Percentiles rank a stretch among this genome's conserved stretches.
Conservation (phyloP, 192 early-diverging fungal species). For the Entomortierella parvispora region DNA sequence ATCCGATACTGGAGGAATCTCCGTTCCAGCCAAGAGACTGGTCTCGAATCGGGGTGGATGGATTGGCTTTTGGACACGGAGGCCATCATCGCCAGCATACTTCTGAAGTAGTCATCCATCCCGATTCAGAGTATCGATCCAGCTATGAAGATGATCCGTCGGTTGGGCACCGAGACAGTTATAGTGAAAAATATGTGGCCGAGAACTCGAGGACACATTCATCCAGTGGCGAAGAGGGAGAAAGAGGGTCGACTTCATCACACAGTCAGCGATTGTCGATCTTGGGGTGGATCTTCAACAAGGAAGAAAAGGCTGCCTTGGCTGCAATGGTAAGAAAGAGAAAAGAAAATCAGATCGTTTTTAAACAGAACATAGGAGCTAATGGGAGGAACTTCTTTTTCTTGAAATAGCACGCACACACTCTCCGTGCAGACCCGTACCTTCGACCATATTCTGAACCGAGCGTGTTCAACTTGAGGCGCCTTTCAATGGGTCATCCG, state of each 20-base stretch:
- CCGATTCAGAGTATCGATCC: constrained; percentile 6
- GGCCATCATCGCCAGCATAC: background rate
- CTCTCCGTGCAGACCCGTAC: background rate
- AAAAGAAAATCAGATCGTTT: background rate
- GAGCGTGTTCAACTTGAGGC: constrained; percentile 9
- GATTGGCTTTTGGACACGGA: background rate
- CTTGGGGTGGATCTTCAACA: constrained; percentile 6
- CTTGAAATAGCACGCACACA: background rate
- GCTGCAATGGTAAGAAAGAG: background rate
- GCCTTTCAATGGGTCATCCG: constrained; percentile 9
- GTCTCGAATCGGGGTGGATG: background rate
- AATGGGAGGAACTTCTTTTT: too few relatives aligned
- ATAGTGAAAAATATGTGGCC: constrained; percentile 18
- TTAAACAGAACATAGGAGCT: background rate
- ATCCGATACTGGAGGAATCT: background rate
- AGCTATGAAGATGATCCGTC: constrained; percentile 23
- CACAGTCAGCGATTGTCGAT: background rate
- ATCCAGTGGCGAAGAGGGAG: background rate
- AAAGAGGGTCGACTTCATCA: background rate
- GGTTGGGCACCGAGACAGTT: constrained; percentile 18
- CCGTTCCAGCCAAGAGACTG: too few relatives aligned
- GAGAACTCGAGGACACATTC: constrained; percentile 6
- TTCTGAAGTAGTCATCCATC: background rate
- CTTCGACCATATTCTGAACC: background rate
- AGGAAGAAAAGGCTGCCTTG: background rate